These are phyloP conservation scores for Aspergillus arachidicola DNA, from an alignment of 2,329 filamentous ascomycete species.

Conservation along the genomic window DNA sequence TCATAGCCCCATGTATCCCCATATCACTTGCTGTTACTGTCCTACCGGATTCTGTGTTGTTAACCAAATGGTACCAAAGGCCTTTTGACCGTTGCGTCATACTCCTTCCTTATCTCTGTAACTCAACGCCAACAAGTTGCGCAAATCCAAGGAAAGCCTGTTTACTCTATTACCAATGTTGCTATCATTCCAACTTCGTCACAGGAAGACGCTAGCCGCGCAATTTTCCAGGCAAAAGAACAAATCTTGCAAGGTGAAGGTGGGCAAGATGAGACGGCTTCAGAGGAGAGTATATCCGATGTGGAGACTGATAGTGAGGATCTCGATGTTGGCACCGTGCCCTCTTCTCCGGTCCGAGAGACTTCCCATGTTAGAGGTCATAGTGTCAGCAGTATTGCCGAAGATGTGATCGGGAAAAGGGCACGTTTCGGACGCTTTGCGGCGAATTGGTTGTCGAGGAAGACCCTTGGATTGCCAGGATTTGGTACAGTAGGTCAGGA, in stretches of 20 bases:
- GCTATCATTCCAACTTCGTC: conserved; percentile 86
- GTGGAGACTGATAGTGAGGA: conserved; percentile 32
- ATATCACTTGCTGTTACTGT: background rate
- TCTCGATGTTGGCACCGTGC: conserved; percentile 29
- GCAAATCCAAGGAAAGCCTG: conserved; percentile 75
- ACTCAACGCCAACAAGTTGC: conserved; percentile 86
- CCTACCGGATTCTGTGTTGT: background rate
- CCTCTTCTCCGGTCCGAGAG: conserved; percentile 31
- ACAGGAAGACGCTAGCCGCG: conserved; percentile 70
- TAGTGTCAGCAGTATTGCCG: conserved; percentile 66
- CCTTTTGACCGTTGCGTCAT: conserved; percentile 77
- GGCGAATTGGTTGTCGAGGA: conserved; percentile 85
- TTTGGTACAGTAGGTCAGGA: conserved; percentile 65
- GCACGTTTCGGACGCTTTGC: conserved; percentile 89
- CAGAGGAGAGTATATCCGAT: conserved; percentile 30
- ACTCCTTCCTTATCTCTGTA: conserved; percentile 84
- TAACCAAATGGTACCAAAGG: conserved; percentile 55
- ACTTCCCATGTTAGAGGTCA: conserved; percentile 31
- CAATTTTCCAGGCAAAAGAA: conserved; percentile 65
- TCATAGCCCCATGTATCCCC: background rate
- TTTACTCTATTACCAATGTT: conserved; percentile 88
- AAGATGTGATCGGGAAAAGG: conserved; percentile 82
- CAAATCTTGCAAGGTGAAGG: conserved; percentile 45
- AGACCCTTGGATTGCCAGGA: conserved; percentile 75
- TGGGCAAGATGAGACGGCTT: conserved; percentile 32